Conservation (phyloP, 2,329 filamentous ascomycete species). For the Macroventuria anomochaeta region DNA sequence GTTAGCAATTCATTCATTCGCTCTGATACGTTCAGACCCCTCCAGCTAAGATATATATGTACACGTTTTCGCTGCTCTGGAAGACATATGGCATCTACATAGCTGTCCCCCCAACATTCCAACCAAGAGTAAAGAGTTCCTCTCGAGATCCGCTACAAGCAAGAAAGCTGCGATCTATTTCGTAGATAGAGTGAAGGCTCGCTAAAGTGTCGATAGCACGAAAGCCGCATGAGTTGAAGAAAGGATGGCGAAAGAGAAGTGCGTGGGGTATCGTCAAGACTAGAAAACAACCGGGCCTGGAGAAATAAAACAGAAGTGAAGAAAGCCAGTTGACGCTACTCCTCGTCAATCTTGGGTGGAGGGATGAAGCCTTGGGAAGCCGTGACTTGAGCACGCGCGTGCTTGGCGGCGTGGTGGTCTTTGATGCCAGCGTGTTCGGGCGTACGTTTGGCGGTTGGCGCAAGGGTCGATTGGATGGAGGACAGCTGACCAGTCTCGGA, state of each 20-base stretch:
- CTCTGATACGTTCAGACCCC: constrained; percentile 8
- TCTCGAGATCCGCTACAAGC: too few relatives aligned
- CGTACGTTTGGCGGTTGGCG: constrained; percentile 4
- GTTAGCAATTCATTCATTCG: not conserved
- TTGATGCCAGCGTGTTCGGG: constrained; percentile 19
- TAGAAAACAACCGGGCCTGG: constrained; percentile 6
- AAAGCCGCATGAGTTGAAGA: not conserved
- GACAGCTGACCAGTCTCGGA: constrained; percentile 29
- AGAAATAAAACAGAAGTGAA: constrained; percentile 6
- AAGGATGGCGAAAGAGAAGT: constrained; percentile 7
- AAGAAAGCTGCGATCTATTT: too few relatives aligned
- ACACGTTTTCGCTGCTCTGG: not conserved
- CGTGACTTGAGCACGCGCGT: constrained; percentile 42
- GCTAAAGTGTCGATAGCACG: constrained; percentile 3
- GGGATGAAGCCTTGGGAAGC: constrained; percentile 48
- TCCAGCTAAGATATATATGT: not conserved
- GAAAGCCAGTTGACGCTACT: constrained; percentile 1
- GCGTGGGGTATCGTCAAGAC: constrained; percentile 21
- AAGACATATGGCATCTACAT: constrained; percentile 8
- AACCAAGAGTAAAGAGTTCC: not conserved
- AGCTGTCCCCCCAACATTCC: not conserved
- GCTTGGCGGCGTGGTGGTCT: constrained; percentile 46
- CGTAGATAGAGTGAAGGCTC: constrained; percentile 9
- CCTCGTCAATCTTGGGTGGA: constrained; percentile 54
- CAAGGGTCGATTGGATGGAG: constrained; percentile 25